Base-by-base conservation (phyloP, 2,329 filamentous ascomycete species). In the Hymenoscyphus infarciens region DNA sequence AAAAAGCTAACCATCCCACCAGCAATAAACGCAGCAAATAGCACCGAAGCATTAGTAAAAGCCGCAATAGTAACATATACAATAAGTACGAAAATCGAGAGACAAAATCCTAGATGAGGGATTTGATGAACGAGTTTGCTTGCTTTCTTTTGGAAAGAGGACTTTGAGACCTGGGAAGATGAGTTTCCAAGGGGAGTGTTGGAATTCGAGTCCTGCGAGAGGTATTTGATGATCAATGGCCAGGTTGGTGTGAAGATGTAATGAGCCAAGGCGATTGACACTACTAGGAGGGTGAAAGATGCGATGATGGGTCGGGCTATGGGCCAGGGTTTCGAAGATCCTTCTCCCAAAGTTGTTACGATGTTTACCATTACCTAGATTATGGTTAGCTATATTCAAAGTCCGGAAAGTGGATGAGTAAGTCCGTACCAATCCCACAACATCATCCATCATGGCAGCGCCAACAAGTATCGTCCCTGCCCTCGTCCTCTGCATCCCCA, bases 371-470 rank as follows among this genome's bases (percentile, higher is more conserved):
- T 57, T 22, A 55, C 42, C 42, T 49, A 22, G n/a, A 8, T 35
- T 35, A 8, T 5, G 10, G 33, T 35, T 10, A 35, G 45, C 83
- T 65, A 93, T 93, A n/a, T n/a, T n/a, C n/a, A n/a, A n/a, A n/a
- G n/a, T n/a, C n/a, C n/a, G n/a, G n/a, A n/a, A n/a, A n/a, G n/a
- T n/a, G n/a, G n/a, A n/a, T n/a, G n/a, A n/a, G n/a, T n/a, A n/a
- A n/a, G n/a, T n/a, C n/a, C n/a, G n/a, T 49, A 93, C 84, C 10
- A 94, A 77, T 0, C 89, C 90, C 1, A 90, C 82, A 0, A 94
- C 87, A 75, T 95, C 90, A 71, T 95, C 91, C 76, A 95, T 84
- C 84, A 95, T 90, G 0, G 90, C 91, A 0, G 89, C 90, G 63
- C 84, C 87, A 2, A 84, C 84, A 0, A 92, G 79, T 0, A 95